A percentile compares a stretch with the other conserved stretches of the same genome.
These are phyloP conservation scores for Anethum foeniculum DNA, from an alignment of 140 eudicot species.

Conservation along the genomic window DNA sequence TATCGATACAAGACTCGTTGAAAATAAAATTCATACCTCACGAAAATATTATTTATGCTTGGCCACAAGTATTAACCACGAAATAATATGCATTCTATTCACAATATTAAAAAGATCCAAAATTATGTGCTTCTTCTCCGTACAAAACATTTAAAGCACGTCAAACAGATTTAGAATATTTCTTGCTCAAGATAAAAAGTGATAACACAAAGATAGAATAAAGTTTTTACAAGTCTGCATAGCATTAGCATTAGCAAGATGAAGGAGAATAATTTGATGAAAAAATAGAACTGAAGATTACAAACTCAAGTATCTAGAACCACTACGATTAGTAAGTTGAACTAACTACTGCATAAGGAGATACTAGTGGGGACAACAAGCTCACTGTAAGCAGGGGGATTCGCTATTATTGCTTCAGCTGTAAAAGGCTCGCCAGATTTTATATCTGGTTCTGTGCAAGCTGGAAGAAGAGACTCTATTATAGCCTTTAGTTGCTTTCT, in stretches of 20 bases:
- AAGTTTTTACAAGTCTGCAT: not conserved
- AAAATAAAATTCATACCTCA: not conserved
- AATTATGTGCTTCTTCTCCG: not conserved
- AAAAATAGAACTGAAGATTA: not conserved
- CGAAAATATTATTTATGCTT: not conserved
- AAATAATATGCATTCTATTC: not conserved
- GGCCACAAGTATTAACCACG: not conserved
- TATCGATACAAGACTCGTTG: not conserved
- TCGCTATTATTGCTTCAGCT: conserved; percentile 95
- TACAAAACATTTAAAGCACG: not conserved
- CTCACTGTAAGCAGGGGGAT: conserved; percentile 97
- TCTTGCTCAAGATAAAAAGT: not conserved
- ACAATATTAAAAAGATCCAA: not conserved
- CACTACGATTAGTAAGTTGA: not conserved
- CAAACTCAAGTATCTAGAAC: not conserved
- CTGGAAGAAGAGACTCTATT: conserved; percentile 91
- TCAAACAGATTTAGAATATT: not conserved
- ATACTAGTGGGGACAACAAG: not conserved
- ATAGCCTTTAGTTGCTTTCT: conserved; percentile 82
- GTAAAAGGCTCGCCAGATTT: conserved; percentile 62
- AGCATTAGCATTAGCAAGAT: not conserved
- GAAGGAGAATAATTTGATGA: not conserved
- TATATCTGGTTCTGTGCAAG: conserved; percentile 76
- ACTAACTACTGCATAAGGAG: not conserved
- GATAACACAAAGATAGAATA: not conserved